Base-by-base conservation (phyloP, 352 stramenopile genomes). In the Phytophthora constricta region DNA sequence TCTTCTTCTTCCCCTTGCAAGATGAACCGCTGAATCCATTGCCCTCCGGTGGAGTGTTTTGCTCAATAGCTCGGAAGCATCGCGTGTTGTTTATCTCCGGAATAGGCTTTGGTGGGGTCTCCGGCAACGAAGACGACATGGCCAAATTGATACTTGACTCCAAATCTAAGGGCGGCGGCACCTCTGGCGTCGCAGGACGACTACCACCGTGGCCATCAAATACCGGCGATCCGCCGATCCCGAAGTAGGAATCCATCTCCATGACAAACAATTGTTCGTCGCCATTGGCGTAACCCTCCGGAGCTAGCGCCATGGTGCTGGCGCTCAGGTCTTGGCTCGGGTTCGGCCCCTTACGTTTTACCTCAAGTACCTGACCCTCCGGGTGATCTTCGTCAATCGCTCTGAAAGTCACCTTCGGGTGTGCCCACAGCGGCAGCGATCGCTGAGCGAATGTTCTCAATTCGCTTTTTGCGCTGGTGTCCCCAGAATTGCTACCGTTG, bases 201-300 rank as follows among this genome's bases (percentile, higher is more conserved):
- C 45, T 46, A 23, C 26, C 66, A 39, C 19, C 51, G 7, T 46
- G 63, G 14, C 82, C 84, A 39, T 89, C 70, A 58, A 94, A 92
- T 10, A 94, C 84, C 5, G 86, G 86, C 3, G 86, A 94, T 1
- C 80, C 84, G 5, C 86, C 84, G n/a, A 92, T 82, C 11, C 86
- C 86, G 70, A 94, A 94, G 70, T 94, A 94, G 31, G 84, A 90
- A 70, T 94, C 86, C 86, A 94, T 94, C 53, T 94, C 84, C 65
- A 94, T 83, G 49, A 92, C 86, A 66, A 94, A 94, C 26, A 93
- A 68, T 62, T 92, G 82, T 25, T 91, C 84, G 19, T 89, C 80
- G 41, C 76, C 74, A 39, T 84, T 74, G n/a, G 43, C 63, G 27
- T 60, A 74, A 4, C 67, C 70, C 23, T 79, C 71, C 4, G 62